Evolutionary conservation across 139 green algal genomes (phyloP).

Genomic region (Monoraphidium neglectum): DNA sequence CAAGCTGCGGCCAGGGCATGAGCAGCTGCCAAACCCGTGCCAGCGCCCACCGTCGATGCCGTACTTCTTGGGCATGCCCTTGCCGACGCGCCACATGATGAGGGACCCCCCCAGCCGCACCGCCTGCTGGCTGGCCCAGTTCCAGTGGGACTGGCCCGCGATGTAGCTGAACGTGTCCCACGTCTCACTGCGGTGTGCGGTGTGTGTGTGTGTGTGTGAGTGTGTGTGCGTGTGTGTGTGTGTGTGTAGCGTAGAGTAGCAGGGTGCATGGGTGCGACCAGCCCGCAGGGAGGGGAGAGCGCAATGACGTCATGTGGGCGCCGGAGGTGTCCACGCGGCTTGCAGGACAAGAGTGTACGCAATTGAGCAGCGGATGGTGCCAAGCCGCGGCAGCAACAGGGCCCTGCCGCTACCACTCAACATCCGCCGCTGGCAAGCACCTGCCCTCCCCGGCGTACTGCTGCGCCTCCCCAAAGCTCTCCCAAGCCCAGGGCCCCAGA

Average conservation of each 20-base stretch:
- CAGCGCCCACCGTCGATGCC: slow-evolving; percentile 72
- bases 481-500: not conserved
- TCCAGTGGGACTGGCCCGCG: slow-evolving; percentile 75
- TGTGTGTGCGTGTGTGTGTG: too few relatives aligned
- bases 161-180: slow-evolving; percentile 92
- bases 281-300: too few relatives aligned
- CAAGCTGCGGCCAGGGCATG: too few relatives aligned
- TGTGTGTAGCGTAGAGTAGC: too few relatives aligned
- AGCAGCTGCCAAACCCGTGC: too few relatives aligned
- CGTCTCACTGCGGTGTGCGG: slow-evolving; percentile 52
- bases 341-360: too few relatives aligned
- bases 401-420: not conserved
- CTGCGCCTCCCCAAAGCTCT: not conserved
- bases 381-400: too few relatives aligned
- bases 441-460: not conserved
- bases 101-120: slow-evolving; percentile 69
- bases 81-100: slow-evolving; percentile 81
- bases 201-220: not conserved
- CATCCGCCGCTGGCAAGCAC: not conserved
- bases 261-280: too few relatives aligned
- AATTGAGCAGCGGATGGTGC: too few relatives aligned
- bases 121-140: slow-evolving; percentile 56
- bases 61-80: slow-evolving; percentile 90
- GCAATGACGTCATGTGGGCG: too few relatives aligned
- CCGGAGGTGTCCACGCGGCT: too few relatives aligned